Evolutionary conservation across 345 rosid species (phyloP).

Genomic region (Pistacia atlantica): DNA sequence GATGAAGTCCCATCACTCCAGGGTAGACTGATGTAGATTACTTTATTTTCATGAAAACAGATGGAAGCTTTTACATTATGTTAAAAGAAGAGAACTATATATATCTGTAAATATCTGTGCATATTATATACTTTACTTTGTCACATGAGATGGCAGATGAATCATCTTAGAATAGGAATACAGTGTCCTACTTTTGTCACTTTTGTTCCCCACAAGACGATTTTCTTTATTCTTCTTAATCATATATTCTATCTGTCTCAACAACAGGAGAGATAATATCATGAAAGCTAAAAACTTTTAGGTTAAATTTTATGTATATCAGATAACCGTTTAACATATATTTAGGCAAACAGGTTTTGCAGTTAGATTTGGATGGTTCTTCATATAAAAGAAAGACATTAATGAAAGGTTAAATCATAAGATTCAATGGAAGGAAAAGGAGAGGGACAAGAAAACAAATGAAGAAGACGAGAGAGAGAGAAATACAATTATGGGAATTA

Average conservation of each 20-base stretch:
- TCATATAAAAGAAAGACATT: not conserved
- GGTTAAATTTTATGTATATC: too few species aligned
- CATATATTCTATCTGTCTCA: too few species aligned
- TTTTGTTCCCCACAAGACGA: too few species aligned
- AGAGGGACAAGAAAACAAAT: not conserved
- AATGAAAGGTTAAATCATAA: not conserved
- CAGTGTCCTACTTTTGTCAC: conserved; percentile 1
- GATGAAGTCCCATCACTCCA: not conserved
- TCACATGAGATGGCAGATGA: too few species aligned
- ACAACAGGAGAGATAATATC: too few species aligned
- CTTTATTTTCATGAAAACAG: conserved; percentile 6
- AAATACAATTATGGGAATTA: too few species aligned
- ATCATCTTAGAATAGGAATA: not conserved
- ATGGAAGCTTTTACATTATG: not conserved
- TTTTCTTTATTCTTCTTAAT: too few species aligned
- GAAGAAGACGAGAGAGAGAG: not conserved
- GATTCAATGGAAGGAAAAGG: not conserved
- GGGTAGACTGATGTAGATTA: too few species aligned
- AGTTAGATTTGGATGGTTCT: not conserved
- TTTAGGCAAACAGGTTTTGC: too few species aligned
- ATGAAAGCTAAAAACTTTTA: too few species aligned
- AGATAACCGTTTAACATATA: too few species aligned
- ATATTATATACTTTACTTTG: not conserved
- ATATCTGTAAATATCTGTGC: not conserved
- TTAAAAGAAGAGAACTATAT: not conserved